Evolutionary conservation across 805 yeast species (phyloP).

Genomic region (Yamadazyma nakazawae): DNA sequence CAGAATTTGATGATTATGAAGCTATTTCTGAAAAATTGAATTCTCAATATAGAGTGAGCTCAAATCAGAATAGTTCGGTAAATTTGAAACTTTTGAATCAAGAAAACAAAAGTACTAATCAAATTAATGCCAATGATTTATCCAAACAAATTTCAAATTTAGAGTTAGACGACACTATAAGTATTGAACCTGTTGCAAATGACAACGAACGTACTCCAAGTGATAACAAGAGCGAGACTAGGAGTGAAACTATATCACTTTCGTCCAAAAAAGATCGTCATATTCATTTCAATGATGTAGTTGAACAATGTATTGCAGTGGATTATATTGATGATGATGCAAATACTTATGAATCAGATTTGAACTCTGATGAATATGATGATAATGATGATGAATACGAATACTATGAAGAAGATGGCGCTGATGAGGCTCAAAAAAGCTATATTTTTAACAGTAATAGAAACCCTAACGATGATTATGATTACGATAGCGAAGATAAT

Average conservation of each 20-base stretch:
- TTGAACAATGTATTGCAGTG: constrained; percentile 88
- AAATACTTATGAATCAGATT: constrained; percentile 17
- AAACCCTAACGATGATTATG: constrained; percentile 4
- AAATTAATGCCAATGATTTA: background rate
- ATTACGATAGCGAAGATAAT: constrained; percentile 23
- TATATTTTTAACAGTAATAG: constrained; percentile 11
- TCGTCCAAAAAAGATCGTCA: constrained; percentile 45
- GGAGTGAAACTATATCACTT: background rate
- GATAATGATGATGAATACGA: constrained; percentile 17
- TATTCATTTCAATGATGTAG: constrained; percentile 91
- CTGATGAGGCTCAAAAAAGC: constrained; percentile 13
- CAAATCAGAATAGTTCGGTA: constrained; percentile 19
- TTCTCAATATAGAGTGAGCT: constrained; percentile 31
- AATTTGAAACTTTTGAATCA: constrained; percentile 17
- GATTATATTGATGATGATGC: constrained; percentile 44
- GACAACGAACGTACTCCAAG: background rate
- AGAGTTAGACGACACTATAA: constrained; percentile 5
- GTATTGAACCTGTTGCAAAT: background rate
- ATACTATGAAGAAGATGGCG: constrained; percentile 30
- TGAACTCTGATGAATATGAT: constrained; percentile 14
- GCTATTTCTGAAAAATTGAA: constrained; percentile 43
- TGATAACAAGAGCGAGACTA: background rate
- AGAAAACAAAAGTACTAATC: background rate
- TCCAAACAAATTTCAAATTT: constrained; percentile 7
- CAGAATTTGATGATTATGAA: constrained; percentile 42